phyloP scores from a whole-genome alignment of 495 filamentous ascomycete species.

The Glarea lozoyensis region DNA sequence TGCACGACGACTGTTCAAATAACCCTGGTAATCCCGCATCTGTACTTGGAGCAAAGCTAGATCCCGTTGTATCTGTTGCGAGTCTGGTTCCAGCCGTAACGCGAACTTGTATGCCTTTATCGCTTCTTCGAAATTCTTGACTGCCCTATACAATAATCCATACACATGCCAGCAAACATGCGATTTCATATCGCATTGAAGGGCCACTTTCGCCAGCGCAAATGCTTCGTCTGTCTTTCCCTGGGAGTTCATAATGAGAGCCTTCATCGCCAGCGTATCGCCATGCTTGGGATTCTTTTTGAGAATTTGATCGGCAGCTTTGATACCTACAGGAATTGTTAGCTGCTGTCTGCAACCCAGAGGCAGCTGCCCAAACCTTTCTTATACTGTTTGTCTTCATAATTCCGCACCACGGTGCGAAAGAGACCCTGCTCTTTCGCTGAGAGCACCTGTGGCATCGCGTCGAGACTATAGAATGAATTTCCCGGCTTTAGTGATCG shows the following conservation, averaged over 20 bases:
- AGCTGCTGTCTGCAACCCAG: background rate
- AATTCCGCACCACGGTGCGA: constrained; percentile 84
- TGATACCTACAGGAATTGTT: constrained; percentile 51
- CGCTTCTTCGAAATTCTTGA: constrained; percentile 96
- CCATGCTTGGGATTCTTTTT: constrained; percentile 91
- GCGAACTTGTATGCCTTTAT: constrained; percentile 98
- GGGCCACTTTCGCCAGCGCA: constrained; percentile 77
- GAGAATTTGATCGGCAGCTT: constrained; percentile 89
- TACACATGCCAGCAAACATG: constrained; percentile 99
- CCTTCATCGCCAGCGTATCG: constrained; percentile 98
- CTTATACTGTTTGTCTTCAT: constrained; percentile 98
- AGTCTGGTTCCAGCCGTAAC: constrained; percentile 83
- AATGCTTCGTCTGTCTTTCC: constrained; percentile 92
- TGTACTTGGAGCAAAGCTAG: constrained; percentile 89
- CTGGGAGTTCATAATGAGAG: constrained; percentile 85
- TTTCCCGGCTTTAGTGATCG: background rate
- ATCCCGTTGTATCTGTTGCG: constrained; percentile 87
- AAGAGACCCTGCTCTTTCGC: constrained; percentile 92
- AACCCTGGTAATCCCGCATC: constrained; percentile 92
- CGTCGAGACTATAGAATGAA: constrained; percentile 1
- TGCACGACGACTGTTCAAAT: constrained; percentile 71
- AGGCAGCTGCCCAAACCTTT: constrained; percentile 46
- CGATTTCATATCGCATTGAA: constrained; percentile 94
- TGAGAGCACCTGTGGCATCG: constrained; percentile 73
- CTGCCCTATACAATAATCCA: constrained; percentile 82